phyloP scores from a whole-genome alignment of 176 grass and related monocot species.

The Avena eriantha region DNA sequence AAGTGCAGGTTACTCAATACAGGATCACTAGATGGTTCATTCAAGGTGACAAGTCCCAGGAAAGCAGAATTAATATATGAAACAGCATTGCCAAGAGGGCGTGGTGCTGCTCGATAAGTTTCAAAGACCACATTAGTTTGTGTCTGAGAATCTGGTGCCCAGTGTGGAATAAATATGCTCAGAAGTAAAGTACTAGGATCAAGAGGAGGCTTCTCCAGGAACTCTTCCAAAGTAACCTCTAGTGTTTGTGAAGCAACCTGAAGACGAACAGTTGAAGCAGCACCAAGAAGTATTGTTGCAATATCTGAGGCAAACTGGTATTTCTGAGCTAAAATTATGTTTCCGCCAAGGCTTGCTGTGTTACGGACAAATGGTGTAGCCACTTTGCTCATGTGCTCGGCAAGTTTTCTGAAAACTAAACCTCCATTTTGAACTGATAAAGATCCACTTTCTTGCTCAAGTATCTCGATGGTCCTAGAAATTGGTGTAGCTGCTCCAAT shows the following conservation, averaged over 20 bases:
- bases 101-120: constrained; percentile 67
- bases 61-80: constrained; percentile 75
- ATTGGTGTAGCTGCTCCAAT: constrained; percentile 74
- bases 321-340: constrained; percentile 78
- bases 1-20: constrained; percentile 55
- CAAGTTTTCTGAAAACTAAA: constrained; percentile 64
- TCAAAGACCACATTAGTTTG: constrained; percentile 50
- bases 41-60: constrained; percentile 42
- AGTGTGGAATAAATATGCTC: constrained; percentile 72
- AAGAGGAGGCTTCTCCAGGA: constrained; percentile 57
- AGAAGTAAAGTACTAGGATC: constrained; percentile 55
- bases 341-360: constrained; percentile 79
- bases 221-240: constrained; percentile 69
- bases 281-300: constrained; percentile 77
- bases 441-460: constrained; percentile 39
- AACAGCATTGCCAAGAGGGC: constrained; percentile 78
- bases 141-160: constrained; percentile 31
- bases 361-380: constrained; percentile 74
- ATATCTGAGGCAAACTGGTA: constrained; percentile 68
- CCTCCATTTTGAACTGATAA: constrained; percentile 22
- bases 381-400: constrained; percentile 82
- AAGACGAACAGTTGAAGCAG: constrained; percentile 55
- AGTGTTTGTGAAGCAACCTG: constrained; percentile 47
- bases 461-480: constrained; percentile 54
- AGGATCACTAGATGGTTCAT: constrained; percentile 45